Evolutionary conservation across 176 grass and related monocot genomes (phyloP), one percentile per base, ranked within the genome.

Genomic region (Triticum timopheevii): DNA sequence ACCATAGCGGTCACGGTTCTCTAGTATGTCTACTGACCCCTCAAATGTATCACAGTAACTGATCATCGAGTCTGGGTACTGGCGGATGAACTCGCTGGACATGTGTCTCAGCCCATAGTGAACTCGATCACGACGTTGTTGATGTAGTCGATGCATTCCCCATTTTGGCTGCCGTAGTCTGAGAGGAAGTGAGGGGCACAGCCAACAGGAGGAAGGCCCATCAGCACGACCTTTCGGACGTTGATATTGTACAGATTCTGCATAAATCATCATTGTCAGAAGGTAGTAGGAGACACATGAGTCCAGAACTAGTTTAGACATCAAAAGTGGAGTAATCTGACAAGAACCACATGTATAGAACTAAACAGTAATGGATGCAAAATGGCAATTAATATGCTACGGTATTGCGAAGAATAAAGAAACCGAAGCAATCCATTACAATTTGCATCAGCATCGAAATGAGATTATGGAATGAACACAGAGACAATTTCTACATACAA

Each of bases 171-270:
- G 72, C 88, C 90, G 44, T 85, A 92, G 50, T 92, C 85, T 90
- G 90, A 93, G 35, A 97, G 90, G 81, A 94, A 97, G 90, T 92
- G 88, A 61, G 95, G 92, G 28, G 90, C 86, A 74, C 92, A 97
- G 22, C 90, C 95, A 74, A 97, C 85, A 22, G 92, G 95, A 76
- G 95, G 87, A 25, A 97, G 83, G 27, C 90, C 95, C 95, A 94
- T 92, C 68, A 97, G 38, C 44, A 94, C 35, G 10, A 94, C 67
- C 67, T 94, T 97, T 3, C 92, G 78, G 16, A 85, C 92, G 19
- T 94, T 97, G 30, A 89, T 92, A 64, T 89, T 90, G 78, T 97
- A 97, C 77, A 97, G 64, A 79, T 92, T 92, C 95, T 97, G 86
- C 49, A 90, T 12, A 77, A 73, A 85, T 16, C 23, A 54, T 62